These are phyloP conservation scores for Salix udensis DNA, from an alignment of 345 rosid species.

Conservation along the genomic window DNA sequence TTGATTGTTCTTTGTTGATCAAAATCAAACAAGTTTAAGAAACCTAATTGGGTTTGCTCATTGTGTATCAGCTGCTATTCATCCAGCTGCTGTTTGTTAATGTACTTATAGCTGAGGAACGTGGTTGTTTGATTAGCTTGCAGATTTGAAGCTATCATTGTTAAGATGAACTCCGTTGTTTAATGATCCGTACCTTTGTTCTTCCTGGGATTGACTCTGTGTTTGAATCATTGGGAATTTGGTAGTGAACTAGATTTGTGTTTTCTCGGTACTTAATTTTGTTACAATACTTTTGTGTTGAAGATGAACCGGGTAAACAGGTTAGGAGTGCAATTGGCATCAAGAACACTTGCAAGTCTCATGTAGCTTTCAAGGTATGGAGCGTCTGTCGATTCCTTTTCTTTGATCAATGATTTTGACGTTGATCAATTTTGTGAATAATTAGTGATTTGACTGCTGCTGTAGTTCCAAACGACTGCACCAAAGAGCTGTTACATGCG, in stretches of 20 bases:
- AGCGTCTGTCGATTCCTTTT: not conserved
- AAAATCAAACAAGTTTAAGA: not conserved
- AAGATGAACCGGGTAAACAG: conserved; percentile 38
- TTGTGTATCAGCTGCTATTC: not conserved
- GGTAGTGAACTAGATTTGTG: not conserved
- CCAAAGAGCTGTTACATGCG: conserved; percentile 40
- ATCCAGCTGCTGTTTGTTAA: not conserved
- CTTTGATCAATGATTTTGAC: not conserved
- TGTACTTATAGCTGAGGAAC: not conserved
- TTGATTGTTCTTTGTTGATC: not conserved
- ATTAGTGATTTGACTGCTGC: not conserved
- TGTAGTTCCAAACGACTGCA: conserved; percentile 36
- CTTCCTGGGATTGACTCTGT: not conserved
- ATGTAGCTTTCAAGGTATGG: conserved; percentile 33
- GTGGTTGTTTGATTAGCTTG: not conserved
- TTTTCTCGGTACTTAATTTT: conserved; percentile 2
- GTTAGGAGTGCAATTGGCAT: conserved; percentile 35
- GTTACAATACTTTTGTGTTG: conserved; percentile 6
- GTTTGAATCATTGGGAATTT: not conserved
- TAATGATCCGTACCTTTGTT: not conserved
- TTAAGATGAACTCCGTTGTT: not conserved
- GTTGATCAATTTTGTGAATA: not conserved
- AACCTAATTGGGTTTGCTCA: not conserved
- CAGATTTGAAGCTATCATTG: not conserved
- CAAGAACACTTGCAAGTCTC: conserved; percentile 30